Conservation (phyloP, 352 stramenopile species). For the Blastocystis sp. region DNA sequence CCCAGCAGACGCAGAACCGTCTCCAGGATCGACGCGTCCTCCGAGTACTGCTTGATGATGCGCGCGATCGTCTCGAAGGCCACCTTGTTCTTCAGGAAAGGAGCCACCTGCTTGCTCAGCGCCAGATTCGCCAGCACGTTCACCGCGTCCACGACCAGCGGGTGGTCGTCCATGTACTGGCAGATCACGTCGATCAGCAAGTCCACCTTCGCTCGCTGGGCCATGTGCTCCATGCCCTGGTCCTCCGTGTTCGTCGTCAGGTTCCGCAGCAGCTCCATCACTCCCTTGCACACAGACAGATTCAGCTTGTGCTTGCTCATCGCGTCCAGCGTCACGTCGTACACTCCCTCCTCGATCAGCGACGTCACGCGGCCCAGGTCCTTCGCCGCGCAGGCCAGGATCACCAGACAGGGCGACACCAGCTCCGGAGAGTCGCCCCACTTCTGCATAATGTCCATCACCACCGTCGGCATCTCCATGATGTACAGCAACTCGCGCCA, state of each 20-base stretch:
- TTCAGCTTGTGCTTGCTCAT: constrained; percentile 47
- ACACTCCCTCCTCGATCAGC: background rate
- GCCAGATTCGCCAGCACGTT: constrained; percentile 20
- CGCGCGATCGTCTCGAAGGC: constrained; percentile 51
- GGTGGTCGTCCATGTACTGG: constrained; percentile 22
- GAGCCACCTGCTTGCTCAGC: background rate
- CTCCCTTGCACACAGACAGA: constrained; percentile 5
- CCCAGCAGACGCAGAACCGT: constrained; percentile 6
- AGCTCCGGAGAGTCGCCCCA: background rate
- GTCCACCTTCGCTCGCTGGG: background rate
- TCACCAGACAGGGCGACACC: constrained; percentile 19
- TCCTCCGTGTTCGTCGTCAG: background rate
- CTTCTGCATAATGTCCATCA: constrained; percentile 27
- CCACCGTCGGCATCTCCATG: background rate
- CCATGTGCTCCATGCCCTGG: constrained; percentile 5
- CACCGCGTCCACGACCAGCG: constrained; percentile 8
- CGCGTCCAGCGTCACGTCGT: constrained; percentile 38
- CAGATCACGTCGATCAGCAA: constrained; percentile 41
- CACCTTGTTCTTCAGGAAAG: background rate
- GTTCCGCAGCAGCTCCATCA: constrained; percentile 2
- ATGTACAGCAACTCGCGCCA: background rate
- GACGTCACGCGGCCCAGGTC: background rate
- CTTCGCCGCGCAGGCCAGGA: constrained; percentile 16
- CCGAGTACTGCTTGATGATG: constrained; percentile 8
- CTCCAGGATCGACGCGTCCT: constrained; percentile 26